Conservation (phyloP, 495 filamentous ascomycete species). For the Symbiotaphrina buchneri region DNA sequence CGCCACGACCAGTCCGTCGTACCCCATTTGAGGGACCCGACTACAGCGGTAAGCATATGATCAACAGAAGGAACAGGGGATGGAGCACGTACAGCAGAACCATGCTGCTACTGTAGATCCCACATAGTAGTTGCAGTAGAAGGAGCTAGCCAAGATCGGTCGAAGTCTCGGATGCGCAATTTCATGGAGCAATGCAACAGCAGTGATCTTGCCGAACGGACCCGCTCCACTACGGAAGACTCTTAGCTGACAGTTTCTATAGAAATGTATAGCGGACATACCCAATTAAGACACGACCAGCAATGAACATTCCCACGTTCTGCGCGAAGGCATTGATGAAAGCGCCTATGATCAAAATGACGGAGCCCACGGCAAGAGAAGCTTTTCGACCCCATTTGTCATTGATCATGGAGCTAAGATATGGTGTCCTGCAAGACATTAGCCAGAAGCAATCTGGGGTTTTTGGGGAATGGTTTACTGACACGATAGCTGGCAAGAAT, state of each 20-base stretch:
- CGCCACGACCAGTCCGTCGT: constrained; percentile 25
- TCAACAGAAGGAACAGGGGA: too few species aligned
- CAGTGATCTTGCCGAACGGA: constrained; percentile 33
- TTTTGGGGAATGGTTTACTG: neutral
- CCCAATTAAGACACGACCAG: too few species aligned
- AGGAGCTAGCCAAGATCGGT: constrained; percentile 39
- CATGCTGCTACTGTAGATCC: constrained; percentile 26
- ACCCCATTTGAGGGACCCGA: too few species aligned
- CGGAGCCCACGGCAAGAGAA: neutral
- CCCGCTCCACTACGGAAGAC: constrained; percentile 34
- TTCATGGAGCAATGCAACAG: constrained; percentile 41
- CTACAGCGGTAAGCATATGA: too few species aligned
- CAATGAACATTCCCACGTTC: neutral
- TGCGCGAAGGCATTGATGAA: neutral
- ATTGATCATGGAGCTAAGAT: neutral
- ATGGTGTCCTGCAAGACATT: neutral
- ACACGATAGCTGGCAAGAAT: neutral
- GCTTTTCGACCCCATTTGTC: neutral
- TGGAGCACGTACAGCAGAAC: constrained; percentile 26
- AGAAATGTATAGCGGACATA: too few species aligned
- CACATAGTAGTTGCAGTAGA: constrained; percentile 41
- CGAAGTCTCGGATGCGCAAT: constrained; percentile 43
- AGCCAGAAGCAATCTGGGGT: neutral
- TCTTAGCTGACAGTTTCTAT: too few species aligned
- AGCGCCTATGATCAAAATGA: neutral